Evolutionary conservation across 2,329 filamentous ascomycete species (phyloP).

Genomic region (Sodiomyces alkalinus): DNA sequence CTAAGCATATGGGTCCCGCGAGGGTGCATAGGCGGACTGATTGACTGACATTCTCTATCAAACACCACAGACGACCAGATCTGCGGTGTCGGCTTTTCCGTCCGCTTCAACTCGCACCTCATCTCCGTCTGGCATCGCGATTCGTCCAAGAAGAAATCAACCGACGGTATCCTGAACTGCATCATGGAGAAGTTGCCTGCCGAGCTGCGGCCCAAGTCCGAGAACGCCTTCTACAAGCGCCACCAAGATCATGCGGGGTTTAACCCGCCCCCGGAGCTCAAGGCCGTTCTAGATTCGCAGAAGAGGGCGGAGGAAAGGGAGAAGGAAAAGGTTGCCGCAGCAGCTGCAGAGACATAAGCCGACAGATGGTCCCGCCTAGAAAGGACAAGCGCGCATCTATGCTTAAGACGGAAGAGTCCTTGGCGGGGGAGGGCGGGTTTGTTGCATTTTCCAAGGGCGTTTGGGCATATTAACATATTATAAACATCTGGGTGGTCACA

Average conservation of each 20-base stretch:
- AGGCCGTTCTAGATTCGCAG: slow-evolving; percentile 41
- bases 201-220: slow-evolving; percentile 56
- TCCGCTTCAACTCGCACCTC: slow-evolving; percentile 78
- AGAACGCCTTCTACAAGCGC: slow-evolving; percentile 74
- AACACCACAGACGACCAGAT: slow-evolving; percentile 66
- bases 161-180: slow-evolving; percentile 57
- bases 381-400: neutral
- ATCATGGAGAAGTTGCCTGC: slow-evolving; percentile 59
- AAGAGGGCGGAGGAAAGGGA: slow-evolving; percentile 28
- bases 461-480: too few species aligned
- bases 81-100: slow-evolving; percentile 74
- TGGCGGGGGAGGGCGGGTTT: too few species aligned
- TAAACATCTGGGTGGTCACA: too few species aligned
- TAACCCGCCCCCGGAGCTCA: slow-evolving; percentile 45
- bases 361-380: slow-evolving; percentile 5
- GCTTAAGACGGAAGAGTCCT: too few species aligned
- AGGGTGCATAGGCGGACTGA: too few species aligned
- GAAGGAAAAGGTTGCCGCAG: slow-evolving; percentile 10
- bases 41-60: slow-evolving; percentile 1
- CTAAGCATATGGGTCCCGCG: too few species aligned
- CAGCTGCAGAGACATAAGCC: slow-evolving; percentile 7
- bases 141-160: slow-evolving; percentile 61
- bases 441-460: too few species aligned
- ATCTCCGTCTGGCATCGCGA: slow-evolving; percentile 92
- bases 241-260: slow-evolving; percentile 81